Evolutionary conservation across 345 rosid genomes (phyloP), one percentile per base, ranked within the genome.

Genomic region (Eucalyptus paniculata): DNA sequence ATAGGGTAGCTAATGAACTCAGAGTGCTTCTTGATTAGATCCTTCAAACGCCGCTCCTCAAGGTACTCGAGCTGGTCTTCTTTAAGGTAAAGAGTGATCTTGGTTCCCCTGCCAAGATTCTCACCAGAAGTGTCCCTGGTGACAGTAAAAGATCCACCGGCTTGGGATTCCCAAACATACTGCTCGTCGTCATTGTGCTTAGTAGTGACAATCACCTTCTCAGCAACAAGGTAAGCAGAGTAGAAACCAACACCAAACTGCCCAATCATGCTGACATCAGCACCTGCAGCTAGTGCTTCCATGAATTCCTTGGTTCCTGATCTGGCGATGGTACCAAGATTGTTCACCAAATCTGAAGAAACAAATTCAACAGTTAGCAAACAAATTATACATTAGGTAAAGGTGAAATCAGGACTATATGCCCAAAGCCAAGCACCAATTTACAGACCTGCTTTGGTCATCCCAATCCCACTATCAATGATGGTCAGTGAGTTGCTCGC

Each of bases 21-120:
- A 56, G 88, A 87, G 49, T 87, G 88, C 89, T 88, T 88, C 89
- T 88, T 88, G 62, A 88, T 67, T 15, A 88, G 86, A 53, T 88
- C 89, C 47, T 88, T 81, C 88, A 88, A 6, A 42, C 86, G 89
- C n/a, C 89, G 86, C 86, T 88, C 89, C 45, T 88, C 89, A 51
- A 88, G 89, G 72, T 88, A 88, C 87, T 88, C 89, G 18, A 88
- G 87, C 86, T 88, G 86, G 86, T 88, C 89, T 56, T 88, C 89
- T 77, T 88, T 88, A 23, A 88, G 89, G 89, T n/a, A 37, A 23
- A 88, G 89, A 12, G 62, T 51, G 32, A 88, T 88, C 85, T 77
- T 77, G 30, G 85, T 77, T 77, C 85, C 85, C 85, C 85, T 77
- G 85, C 85, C 85, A 77, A 77, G 85, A 77, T 12, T 77, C 85